Percentiles rank a stretch among this genome's conserved stretches.
These are phyloP conservation scores for Aaosphaeria pasadenensis DNA, from an alignment of 2,329 filamentous ascomycete genomes.

Conservation along the genomic window DNA sequence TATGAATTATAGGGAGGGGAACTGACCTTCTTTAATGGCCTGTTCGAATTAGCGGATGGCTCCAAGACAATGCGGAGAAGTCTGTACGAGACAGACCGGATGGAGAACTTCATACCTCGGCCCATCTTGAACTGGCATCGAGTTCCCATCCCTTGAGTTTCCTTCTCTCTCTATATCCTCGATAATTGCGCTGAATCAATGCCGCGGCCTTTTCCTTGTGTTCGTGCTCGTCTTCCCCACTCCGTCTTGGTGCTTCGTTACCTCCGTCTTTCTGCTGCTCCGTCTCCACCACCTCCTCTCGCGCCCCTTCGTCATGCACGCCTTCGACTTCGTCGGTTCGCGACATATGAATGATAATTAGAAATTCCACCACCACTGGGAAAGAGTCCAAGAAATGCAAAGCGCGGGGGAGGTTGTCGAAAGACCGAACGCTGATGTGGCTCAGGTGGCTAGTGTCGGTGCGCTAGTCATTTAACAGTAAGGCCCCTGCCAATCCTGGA, in stretches of 20 bases:
- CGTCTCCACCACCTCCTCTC: neutral
- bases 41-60: constrained; percentile 17
- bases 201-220: constrained; percentile 29
- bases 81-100: neutral
- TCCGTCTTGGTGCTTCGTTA: neutral
- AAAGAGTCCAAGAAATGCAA: too few relatives aligned
- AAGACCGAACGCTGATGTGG: too few relatives aligned
- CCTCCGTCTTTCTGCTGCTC: neutral
- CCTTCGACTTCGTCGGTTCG: neutral
- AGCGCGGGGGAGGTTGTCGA: too few relatives aligned
- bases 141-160: constrained; percentile 68
- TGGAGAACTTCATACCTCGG: constrained; percentile 54
- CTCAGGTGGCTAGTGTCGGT: too few relatives aligned
- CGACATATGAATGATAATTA: neutral
- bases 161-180: constrained; percentile 71
- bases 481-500: too few relatives aligned
- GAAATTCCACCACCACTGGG: too few relatives aligned
- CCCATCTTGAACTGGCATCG: constrained; percentile 68
- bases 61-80: constrained; percentile 1
- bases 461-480: too few relatives aligned
- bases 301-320: neutral
- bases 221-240: neutral
- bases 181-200: constrained; percentile 61
- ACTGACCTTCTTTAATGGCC: constrained; percentile 50
- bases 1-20: constrained; percentile 6